phyloP scores from a whole-genome alignment of 345 rosid species.

The Populus simonii region DNA sequence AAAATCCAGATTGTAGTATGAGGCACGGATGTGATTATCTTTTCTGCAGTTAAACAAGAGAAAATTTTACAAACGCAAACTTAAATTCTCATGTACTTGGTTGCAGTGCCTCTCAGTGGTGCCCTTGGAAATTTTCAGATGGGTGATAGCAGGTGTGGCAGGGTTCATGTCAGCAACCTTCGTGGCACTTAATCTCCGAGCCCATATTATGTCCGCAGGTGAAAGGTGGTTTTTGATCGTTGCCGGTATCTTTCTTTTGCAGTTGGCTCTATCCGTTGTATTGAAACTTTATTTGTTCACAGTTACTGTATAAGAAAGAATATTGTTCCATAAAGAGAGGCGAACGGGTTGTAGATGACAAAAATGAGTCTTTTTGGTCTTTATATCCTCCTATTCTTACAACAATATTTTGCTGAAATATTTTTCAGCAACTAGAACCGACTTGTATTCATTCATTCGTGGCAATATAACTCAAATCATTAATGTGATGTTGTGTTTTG shows the following conservation, averaged over 20 bases:
- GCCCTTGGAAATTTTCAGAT: constrained; percentile 87
- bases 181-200: constrained; percentile 84
- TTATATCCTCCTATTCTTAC: not conserved
- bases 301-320: constrained; percentile 45
- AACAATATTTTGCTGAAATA: constrained; percentile 10
- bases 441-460: constrained; percentile 35
- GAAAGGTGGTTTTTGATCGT: constrained; percentile 88
- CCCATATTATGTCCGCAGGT: constrained; percentile 83
- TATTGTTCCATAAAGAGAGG: constrained; percentile 2
- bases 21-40: not conserved
- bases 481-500: not conserved
- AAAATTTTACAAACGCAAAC: not conserved
- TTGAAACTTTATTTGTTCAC: constrained; percentile 85
- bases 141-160: constrained; percentile 85
- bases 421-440: constrained; percentile 8
- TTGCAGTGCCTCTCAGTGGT: constrained; percentile 91
- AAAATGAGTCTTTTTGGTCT: constrained; percentile 3
- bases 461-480: constrained; percentile 8
- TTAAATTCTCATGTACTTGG: constrained; percentile 22
- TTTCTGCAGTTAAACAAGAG: not conserved
- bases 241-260: constrained; percentile 83
- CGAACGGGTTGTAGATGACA: constrained; percentile 28
- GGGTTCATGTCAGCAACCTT: constrained; percentile 97
- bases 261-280: constrained; percentile 83
- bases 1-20: not conserved